Evolutionary conservation across 225 moss, liverwort and hornwort species (phyloP), one percentile per base, ranked within the genome.

Genomic region (Physcomitrium patens): DNA sequence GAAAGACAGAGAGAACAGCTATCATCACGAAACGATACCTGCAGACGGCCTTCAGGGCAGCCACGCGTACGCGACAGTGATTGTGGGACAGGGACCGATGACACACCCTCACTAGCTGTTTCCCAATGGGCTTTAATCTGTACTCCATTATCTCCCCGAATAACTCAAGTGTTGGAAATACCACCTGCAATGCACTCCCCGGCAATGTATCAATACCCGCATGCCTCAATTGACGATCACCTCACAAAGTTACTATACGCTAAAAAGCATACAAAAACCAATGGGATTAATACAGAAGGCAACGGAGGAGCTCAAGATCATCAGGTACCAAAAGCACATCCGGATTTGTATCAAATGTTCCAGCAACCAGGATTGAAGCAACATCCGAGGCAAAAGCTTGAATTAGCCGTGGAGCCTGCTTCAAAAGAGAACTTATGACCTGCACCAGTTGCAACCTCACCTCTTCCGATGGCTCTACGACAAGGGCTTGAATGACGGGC

Each of bases 351-450:
- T 97, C 96, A 75, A 91, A 88, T 14, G 94, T 92, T 54, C 85
- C 88, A 12, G 92, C 90, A 65, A 89, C 91, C 58, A 97, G 73
- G 58, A 97, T 91, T 9, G 87, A 91, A 45, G 87, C 86, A 76
- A 87, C 81, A 70, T 97, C 96, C 0, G 96, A 97, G 2, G 94
- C 92, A 77, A 91, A 97, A 26, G 94, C 91, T 79, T 89, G 88
- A 60, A 92, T 86, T 75, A 94, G 82, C 73, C 87, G 83, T 20
- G 79, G 85, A 0, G 94, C 87, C 62, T 76, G 81, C 55, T 72
- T 82, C 54, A 94, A 72, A 12, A 97, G 71, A n/a, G 57, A 73
- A 51, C 83, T 91, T 73, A 94, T 84, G 17, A 97, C 78, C 44
- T 82, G 80, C 53, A 93, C 77, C 22, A 97, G 79, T 71, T 75